Conservation (phyloP, 768 basidiomycete species). For the Rhizopogon vesiculosus region DNA sequence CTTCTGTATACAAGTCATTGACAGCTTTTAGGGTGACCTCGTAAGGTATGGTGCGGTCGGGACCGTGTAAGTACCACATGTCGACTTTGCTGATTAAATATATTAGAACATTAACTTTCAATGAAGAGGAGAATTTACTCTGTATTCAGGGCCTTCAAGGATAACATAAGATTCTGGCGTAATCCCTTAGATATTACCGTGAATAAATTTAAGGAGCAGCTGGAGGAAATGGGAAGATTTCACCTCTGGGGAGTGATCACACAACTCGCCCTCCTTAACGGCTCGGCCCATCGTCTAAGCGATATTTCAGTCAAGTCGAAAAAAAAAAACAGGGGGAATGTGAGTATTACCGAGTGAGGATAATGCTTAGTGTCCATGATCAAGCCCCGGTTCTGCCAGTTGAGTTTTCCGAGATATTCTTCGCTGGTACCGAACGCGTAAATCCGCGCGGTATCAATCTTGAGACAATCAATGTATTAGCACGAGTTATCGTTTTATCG, state of each 20-base stretch:
- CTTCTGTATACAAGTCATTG: constrained; percentile 21
- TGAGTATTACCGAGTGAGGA: constrained; percentile 28
- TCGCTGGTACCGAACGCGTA: constrained; percentile 28
- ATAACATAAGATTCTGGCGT: constrained; percentile 27
- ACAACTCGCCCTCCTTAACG: neutral
- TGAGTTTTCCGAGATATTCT: constrained; percentile 43
- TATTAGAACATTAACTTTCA: neutral
- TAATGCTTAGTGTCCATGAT: constrained; percentile 58
- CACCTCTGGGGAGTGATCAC: constrained; percentile 21
- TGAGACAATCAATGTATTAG: neutral
- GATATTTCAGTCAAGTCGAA: neutral
- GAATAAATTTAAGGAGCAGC: neutral
- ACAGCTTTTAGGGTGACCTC: constrained; percentile 17
- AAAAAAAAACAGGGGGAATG: neutral
- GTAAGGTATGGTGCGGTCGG: constrained; percentile 18
- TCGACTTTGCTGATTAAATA: constrained; percentile 1
- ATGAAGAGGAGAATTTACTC: constrained; percentile 31
- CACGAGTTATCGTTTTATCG: neutral
- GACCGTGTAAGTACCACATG: constrained; percentile 14
- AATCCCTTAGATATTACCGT: constrained; percentile 19
- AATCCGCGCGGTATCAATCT: constrained; percentile 25
- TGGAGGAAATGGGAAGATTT: neutral
- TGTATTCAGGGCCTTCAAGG: constrained; percentile 41
- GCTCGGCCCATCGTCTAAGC: neutral
- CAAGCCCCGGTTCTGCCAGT: constrained; percentile 45